These are phyloP conservation scores for Teunomyces pallodes DNA, from an alignment of 805 yeast genomes.

Conservation along the genomic window DNA sequence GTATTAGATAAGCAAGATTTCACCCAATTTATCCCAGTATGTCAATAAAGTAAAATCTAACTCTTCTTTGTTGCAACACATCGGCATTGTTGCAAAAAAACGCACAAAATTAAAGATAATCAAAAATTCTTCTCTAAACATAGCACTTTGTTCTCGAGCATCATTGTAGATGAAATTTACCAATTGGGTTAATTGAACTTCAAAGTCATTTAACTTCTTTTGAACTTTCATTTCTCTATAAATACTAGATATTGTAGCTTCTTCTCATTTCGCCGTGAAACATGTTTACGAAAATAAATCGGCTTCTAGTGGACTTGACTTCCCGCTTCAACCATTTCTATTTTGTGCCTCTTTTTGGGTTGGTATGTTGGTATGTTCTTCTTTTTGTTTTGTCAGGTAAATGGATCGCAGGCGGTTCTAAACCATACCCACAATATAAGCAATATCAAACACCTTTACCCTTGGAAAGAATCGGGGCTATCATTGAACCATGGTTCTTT, in stretches of 20 bases:
- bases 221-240: not conserved
- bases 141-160: not conserved
- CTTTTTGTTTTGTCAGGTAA: conserved; percentile 19
- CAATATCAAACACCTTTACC: conserved; percentile 22
- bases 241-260: not conserved
- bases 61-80: not conserved
- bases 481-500: conserved; percentile 22
- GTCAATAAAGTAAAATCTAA: no score
- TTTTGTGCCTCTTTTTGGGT: conserved; percentile 23
- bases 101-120: not conserved
- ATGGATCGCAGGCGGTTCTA: conserved; percentile 20
- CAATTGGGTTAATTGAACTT: not conserved
- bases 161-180: not conserved
- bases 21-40: not conserved
- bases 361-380: conserved; percentile 23
- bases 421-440: conserved; percentile 20
- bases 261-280: not conserved
- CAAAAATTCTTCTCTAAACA: not conserved
- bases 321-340: conserved; percentile 25
- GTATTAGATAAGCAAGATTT: not conserved
- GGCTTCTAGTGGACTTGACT: conserved; percentile 12
- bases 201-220: not conserved
- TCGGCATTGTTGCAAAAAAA: not conserved
- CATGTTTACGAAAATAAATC: conserved; percentile 7
- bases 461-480: conserved; percentile 23